Evolutionary conservation across 1,284 basidiomycete species (phyloP).

Genomic region (Ganoderma sinense): DNA sequence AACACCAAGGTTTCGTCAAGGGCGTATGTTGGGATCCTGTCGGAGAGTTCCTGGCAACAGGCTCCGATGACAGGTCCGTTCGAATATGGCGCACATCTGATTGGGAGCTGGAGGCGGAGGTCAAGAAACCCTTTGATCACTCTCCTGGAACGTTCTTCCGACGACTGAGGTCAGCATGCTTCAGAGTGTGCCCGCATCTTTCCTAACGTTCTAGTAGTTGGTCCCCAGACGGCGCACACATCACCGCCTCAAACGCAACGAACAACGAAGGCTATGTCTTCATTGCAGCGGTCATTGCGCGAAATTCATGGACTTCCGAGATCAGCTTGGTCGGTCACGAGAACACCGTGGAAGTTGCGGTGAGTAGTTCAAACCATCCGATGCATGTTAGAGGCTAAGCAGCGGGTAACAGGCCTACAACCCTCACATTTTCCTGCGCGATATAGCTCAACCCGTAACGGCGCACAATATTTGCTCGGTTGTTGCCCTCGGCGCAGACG

Average conservation of each 20-base stretch:
- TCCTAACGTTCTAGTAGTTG: slow-evolving; percentile 63
- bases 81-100: slow-evolving; percentile 97
- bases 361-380: slow-evolving; percentile 45
- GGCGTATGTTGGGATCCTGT: slow-evolving; percentile 99
- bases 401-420: slow-evolving; percentile 77
- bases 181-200: background rate
- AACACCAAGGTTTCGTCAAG: slow-evolving; percentile 97
- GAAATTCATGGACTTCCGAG: slow-evolving; percentile 87
- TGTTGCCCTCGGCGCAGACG: slow-evolving; percentile 91
- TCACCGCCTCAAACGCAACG: slow-evolving; percentile 96
- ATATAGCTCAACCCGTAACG: slow-evolving; percentile 66
- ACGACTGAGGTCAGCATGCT: slow-evolving; percentile 74
- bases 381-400: slow-evolving; percentile 26
- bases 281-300: slow-evolving; percentile 93
- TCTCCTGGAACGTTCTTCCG: slow-evolving; percentile 97
- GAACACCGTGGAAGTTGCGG: slow-evolving; percentile 96
- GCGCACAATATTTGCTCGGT: slow-evolving; percentile 86
- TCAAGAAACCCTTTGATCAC: slow-evolving; percentile 91
- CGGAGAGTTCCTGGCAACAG: slow-evolving; percentile 95
- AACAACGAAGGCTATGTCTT: slow-evolving; percentile 97
- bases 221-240: slow-evolving; percentile 98
- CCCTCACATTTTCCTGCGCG: slow-evolving; percentile 89
- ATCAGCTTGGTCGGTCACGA: slow-evolving; percentile 97
- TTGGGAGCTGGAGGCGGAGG: slow-evolving; percentile 87
- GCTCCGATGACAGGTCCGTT: slow-evolving; percentile 95